Base-by-base conservation (phyloP, 306 rosid species). In the Amphicarpaea edgeworthii region DNA sequence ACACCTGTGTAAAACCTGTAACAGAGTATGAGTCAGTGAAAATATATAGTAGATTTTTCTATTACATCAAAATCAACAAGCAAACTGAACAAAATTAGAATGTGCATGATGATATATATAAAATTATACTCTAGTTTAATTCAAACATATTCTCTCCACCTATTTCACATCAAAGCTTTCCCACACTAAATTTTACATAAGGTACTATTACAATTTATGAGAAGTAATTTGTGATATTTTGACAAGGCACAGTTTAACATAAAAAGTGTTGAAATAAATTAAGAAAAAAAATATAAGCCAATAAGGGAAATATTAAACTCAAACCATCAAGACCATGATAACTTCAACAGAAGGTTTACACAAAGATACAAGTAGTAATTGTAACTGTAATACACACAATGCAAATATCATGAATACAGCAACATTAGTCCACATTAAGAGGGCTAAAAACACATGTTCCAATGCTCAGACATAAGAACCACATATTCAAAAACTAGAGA, bases 1-100 rank as follows among this genome's bases (percentile, higher is more conserved):
- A 83, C 71, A 67, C 99, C 99, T 62, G 77, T 81, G 79, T 90
- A 95, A 82, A 58, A 95, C 97, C 99, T 95, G 96, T 8, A 84
- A 70, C 80, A 66, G 8, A 57, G n/a, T 8, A 68, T 23, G 40
- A 37, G 61, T 77, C 34, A 79, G 54, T 41, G 37, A 71, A 46
- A 38, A 73, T 20, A 68, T 50, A 43, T 21, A 28, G 16, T 12
- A 63, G 6, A 62, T 72, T 7, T 8, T 23, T 71, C 14, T 49
- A 40, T 43, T 70, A 7, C 62, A 53, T 54, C 47, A 69, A 62
- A 24, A 67, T 50, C n/a, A 41, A 42, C 68, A 72, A 6, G 57
- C 8, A 70, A 30, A 73, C 30, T 37, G 37, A 64, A 70, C 37
- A 75, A 15, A 41, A 12, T 63, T 19, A 71, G 61, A 75, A 70